Base-by-base conservation (phyloP, 495 filamentous ascomycete genomes). In the Choiromyces venosus region DNA sequence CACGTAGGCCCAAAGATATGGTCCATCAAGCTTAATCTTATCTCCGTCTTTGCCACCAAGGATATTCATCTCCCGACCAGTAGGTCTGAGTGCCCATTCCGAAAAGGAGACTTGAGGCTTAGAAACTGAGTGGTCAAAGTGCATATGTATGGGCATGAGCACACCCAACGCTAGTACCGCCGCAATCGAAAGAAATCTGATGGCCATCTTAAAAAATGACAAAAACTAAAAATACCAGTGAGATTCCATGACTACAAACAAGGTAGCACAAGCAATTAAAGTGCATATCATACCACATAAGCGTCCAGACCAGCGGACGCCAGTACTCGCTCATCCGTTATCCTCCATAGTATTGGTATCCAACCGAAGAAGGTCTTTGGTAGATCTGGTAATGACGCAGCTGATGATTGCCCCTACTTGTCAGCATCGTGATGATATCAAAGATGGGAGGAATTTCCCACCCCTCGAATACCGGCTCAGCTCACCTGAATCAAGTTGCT, bases 221-320 rank as follows among this genome's bases (percentile, higher is more conserved):
- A 99, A 86, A 77, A 98, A 97, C 92, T 94, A 78, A 35, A 66
- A 74, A 21, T 66, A 16, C 66, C 37, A 38, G 69, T 52, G n/a
- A 72, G 66, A 67, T 16, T 25, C 29, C 29, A 35, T 42, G 52
- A 25, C 25, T 35, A 56, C 39, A 74, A 61, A 56, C 39, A 74
- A 61, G 74, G 52, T 29, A 29, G 37, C 37, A 4, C 29, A 37
- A 14, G 12, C 25, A 61, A n/a, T 5, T 18, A 37, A 14, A 66
- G 56, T 65, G 87, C 91, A 81, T 83, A 93, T 92, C 75, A 97
- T 83, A 93, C 92, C 75, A 97, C 95, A 83, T 90, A 99, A 69
- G 95, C 96, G 84, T 99, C 96, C 65, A 99, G 85, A 0, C 96
- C 96, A 18, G 94, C 94, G 38, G 94, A 95, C 46, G 90, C 89